Percentiles rank a stretch among this genome's conserved stretches.
Evolutionary conservation across 306 rosid species (phyloP).

Genomic region (Cicer pinnatifidum): DNA sequence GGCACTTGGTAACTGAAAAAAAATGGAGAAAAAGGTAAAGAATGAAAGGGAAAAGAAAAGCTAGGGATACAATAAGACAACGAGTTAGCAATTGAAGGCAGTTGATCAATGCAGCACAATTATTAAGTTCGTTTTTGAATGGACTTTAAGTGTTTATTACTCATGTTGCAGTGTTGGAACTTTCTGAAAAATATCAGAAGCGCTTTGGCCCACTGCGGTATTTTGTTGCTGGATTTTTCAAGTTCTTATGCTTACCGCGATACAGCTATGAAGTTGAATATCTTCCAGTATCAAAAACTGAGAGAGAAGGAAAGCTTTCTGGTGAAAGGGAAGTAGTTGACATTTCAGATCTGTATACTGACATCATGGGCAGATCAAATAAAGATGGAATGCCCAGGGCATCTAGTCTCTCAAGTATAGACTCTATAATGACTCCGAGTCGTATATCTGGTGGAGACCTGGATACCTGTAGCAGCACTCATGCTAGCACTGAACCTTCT

Average conservation of each 20-base stretch:
- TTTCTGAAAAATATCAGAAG: conserved; percentile 93
- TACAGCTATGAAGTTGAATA: conserved; percentile 93
- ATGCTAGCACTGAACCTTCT: conserved; percentile 93
- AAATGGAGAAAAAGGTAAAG: conserved; percentile 6
- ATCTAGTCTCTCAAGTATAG: conserved; percentile 98
- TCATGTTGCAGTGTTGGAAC: conserved; percentile 81
- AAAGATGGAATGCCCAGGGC: conserved; percentile 94
- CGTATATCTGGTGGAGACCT: conserved; percentile 88
- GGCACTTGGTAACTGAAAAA: conserved; percentile 16
- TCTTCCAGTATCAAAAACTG: conserved; percentile 82
- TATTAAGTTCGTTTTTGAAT: conserved; percentile 28
- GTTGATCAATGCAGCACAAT: conserved; percentile 16
- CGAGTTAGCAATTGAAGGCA: conserved; percentile 25
- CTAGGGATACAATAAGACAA: conserved; percentile 30
- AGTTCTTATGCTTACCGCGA: conserved; percentile 90
- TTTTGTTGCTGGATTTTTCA: conserved; percentile 96
- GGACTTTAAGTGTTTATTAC: conserved; percentile 29
- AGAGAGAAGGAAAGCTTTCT: conserved; percentile 67
- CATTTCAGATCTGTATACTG: conserved; percentile 82
- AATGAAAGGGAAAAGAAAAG: conserved; percentile 9
- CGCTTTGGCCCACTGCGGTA: conserved; percentile 95
- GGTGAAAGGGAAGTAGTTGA: conserved; percentile 77
- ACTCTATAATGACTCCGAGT: conserved; percentile 96
- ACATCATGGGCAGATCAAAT: conserved; percentile 84
- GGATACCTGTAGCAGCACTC: conserved; percentile 76